A percentile compares a stretch with the other conserved stretches of the same genome.
Evolutionary conservation across 164 flowering plant genomes (phyloP).

Genomic region (Amborella trichopoda): DNA sequence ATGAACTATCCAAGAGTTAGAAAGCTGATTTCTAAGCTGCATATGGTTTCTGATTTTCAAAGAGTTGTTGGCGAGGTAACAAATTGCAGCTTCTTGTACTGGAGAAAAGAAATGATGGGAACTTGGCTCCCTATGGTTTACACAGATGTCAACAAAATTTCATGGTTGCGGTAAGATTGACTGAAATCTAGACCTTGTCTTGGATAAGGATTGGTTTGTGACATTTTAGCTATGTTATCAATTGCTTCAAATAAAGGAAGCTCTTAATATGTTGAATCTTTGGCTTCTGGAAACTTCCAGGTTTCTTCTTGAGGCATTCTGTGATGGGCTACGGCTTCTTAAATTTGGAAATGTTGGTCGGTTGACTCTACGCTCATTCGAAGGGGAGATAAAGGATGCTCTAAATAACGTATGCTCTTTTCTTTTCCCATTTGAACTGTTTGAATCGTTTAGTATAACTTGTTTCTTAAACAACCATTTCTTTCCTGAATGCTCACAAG

Average conservation of each 20-base stretch:
- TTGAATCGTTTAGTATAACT: not conserved
- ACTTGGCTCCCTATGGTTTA: conserved; percentile 22
- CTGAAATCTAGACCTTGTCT: no score
- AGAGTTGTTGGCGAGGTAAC: conserved; percentile 14
- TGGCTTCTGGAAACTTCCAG: conserved; percentile 7
- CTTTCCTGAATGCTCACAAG: not conserved
- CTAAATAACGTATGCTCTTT: conserved; percentile 12
- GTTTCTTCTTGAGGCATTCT: conserved; percentile 18
- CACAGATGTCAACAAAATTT: conserved; percentile 14
- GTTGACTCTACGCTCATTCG: conserved; percentile 9
- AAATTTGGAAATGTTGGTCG: conserved; percentile 15
- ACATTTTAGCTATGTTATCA: no score
- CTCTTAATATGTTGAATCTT: no score
- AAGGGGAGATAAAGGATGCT: conserved; percentile 18
- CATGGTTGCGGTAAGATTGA: conserved; percentile 21
- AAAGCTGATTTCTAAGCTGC: conserved; percentile 14
- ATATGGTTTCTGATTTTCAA: conserved; percentile 12
- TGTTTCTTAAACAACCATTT: no score
- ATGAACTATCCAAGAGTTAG: conserved; percentile 8
- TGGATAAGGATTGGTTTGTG: no score
- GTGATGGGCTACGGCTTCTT: conserved; percentile 19
- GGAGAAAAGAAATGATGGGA: conserved; percentile 19
- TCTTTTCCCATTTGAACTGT: not conserved
- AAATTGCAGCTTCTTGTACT: conserved; percentile 18
- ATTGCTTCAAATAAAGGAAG: no score